phyloP scores from a whole-genome alignment of 2,329 filamentous ascomycete species.

The Penicillium vulpinum region DNA sequence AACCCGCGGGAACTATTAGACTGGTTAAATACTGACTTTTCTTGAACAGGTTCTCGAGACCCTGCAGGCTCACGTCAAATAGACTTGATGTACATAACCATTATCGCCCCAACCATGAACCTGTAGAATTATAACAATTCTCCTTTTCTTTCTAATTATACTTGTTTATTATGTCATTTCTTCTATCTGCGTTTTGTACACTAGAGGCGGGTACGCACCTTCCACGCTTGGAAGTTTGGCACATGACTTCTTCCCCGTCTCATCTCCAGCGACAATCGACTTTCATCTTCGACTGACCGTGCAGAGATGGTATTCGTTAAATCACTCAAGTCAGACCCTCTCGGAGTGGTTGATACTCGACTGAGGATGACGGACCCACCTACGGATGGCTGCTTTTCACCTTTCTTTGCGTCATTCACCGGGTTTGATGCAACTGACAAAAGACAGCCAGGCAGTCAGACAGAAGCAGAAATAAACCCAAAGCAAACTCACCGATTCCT shows the following conservation, averaged over 20 bases:
- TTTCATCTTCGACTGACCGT: not conserved
- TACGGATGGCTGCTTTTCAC: slow-evolving; percentile 6
- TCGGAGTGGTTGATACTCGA: slow-evolving; percentile 22
- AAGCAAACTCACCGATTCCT: not conserved
- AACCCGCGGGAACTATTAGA: not conserved
- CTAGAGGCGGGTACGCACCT: slow-evolving; percentile 16
- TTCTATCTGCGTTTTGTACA: slow-evolving; percentile 8
- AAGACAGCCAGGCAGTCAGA: not conserved
- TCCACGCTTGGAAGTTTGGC: slow-evolving; percentile 4
- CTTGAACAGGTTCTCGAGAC: slow-evolving; percentile 49
- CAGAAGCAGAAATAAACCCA: not conserved
- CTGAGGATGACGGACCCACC: slow-evolving; percentile 16
- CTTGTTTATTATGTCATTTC: slow-evolving; percentile 17
- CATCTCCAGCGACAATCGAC: not conserved
- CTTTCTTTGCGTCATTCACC: slow-evolving; percentile 15
- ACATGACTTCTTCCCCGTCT: not conserved
- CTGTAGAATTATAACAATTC: slow-evolving; percentile 46
- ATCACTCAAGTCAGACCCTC: slow-evolving; percentile 17
- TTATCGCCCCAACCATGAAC: slow-evolving; percentile 33
- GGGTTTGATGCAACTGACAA: slow-evolving; percentile 5
- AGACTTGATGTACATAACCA: slow-evolving; percentile 45
- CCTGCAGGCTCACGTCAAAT: slow-evolving; percentile 52
- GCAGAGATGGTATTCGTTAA: slow-evolving; percentile 9
- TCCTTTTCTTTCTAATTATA: slow-evolving; percentile 20
- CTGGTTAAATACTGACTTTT: slow-evolving; percentile 9